These are phyloP conservation scores for Coemansia sp. DNA, from an alignment of 192 early-diverging fungal genomes.

Conservation along the genomic window DNA sequence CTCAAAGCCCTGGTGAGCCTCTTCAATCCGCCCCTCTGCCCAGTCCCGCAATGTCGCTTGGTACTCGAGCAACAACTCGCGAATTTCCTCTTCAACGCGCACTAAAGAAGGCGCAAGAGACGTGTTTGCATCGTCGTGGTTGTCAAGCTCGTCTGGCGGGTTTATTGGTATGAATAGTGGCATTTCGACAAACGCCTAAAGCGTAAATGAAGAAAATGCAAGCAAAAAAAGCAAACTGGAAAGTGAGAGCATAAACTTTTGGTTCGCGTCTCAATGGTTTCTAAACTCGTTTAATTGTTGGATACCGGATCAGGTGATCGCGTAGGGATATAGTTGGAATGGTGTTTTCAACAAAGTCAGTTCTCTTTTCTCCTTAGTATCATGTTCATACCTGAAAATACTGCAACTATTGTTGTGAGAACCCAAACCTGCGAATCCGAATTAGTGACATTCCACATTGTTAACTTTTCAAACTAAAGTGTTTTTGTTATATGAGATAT, in stretches of 20 bases:
- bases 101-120: neutral
- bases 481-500: no score
- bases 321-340: no score
- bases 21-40: slow-evolving; percentile 13
- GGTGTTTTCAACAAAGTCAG: no score
- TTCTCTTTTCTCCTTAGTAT: no score
- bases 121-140: neutral
- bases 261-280: neutral
- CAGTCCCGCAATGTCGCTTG: slow-evolving; percentile 25
- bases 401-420: no score
- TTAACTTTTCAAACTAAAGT: no score
- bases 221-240: neutral
- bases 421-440: no score
- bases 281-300: neutral
- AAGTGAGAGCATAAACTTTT: neutral
- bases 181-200: slow-evolving; percentile 12
- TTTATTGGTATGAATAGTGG: slow-evolving; percentile 33
- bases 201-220: neutral
- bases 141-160: slow-evolving; percentile 5
- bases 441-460: no score
- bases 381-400: no score
- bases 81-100: slow-evolving; percentile 36
- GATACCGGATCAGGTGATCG: neutral
- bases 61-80: slow-evolving; percentile 26
- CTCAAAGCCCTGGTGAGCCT: slow-evolving; percentile 19